phyloP scores from a whole-genome alignment of 2,329 filamentous ascomycete species.

The Colletotrichum sp. region DNA sequence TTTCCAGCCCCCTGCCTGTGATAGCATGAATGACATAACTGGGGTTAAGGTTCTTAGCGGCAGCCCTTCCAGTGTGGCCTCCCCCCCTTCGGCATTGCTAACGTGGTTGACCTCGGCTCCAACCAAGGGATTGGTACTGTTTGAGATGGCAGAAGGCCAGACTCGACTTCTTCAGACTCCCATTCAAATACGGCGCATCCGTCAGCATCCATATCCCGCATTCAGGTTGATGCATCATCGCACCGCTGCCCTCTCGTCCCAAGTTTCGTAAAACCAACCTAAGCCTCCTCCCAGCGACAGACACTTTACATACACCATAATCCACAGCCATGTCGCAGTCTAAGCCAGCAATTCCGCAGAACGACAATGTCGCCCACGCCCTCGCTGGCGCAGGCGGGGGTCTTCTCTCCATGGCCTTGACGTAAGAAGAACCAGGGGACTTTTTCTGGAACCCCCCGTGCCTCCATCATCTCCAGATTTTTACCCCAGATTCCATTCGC shows the following conservation, averaged over 20 bases:
- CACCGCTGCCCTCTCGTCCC: neutral
- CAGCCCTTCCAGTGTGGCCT: neutral
- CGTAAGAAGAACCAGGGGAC: slow-evolving; percentile 60
- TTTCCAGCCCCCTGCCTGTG: neutral
- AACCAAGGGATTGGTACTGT: slow-evolving; percentile 1
- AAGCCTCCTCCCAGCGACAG: neutral
- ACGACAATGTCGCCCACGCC: slow-evolving; percentile 96
- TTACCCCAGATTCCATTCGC: neutral
- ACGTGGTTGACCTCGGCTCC: slow-evolving; percentile 22
- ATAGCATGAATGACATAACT: slow-evolving; percentile 22
- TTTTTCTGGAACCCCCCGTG: neutral
- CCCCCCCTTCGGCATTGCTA: slow-evolving; percentile 19
- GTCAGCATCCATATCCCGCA: neutral
- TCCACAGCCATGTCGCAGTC: slow-evolving; percentile 30
- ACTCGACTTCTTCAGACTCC: neutral
- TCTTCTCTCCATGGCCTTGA: slow-evolving; percentile 93
- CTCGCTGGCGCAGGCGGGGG: slow-evolving; percentile 92
- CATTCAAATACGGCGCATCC: neutral
- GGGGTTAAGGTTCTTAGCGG: slow-evolving; percentile 22
- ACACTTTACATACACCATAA: neutral
- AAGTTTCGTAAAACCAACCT: neutral
- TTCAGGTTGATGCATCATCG: slow-evolving; percentile 11
- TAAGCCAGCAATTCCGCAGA: slow-evolving; percentile 77
- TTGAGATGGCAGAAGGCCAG: slow-evolving; percentile 13
- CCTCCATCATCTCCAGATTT: neutral